Evolutionary conservation across 441 rosid species (phyloP), one percentile per base, ranked within the genome.

Genomic region (Viola pubescens): DNA sequence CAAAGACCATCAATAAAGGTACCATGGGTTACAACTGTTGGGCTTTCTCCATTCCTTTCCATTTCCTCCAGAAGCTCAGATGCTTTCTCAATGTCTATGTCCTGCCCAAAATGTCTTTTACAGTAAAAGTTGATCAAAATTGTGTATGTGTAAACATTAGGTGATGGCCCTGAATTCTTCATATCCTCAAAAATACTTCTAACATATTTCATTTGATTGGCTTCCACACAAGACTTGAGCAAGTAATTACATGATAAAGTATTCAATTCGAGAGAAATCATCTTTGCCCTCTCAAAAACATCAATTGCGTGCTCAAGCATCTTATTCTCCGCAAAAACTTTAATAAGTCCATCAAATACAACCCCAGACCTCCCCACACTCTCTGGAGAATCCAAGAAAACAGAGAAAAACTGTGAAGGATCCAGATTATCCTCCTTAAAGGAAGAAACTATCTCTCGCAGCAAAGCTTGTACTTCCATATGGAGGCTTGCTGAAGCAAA

Each of bases 221-320:
- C 75, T 68, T 84, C 79, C 48, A 66, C 57, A 47, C 63, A 70
- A 68, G 81, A 75, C 63, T 84, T 84, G 54, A 82, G 84, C 74
- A 82, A 70, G 76, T 80, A 84, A 73, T 84, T 84, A 67, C 84
- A 80, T 0, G 85, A 70, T 37, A 5, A 46, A 12, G 80, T 69
- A 71, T 60, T 60, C 9, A 70, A 74, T 68, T 58, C 10, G 2
- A 82, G 52, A 38, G 81, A 82, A 45, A 68, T 58, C 54, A 63
- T 50, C 55, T 69, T 73, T 12, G 70, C 64, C 67, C 58, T 72
- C 48, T 61, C 4, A 49, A 67, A 75, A 47, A 75, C 75, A 45
- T 66, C 74, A 12, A 66, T 14, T 4, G 81, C 84, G 65, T 72
- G 52, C 38, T 72, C 79, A 59, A 78, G 77, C 87, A 73, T 65